Evolutionary conservation across 495 filamentous ascomycete species (phyloP).

Genomic region (Podospora pseudopauciseta): DNA sequence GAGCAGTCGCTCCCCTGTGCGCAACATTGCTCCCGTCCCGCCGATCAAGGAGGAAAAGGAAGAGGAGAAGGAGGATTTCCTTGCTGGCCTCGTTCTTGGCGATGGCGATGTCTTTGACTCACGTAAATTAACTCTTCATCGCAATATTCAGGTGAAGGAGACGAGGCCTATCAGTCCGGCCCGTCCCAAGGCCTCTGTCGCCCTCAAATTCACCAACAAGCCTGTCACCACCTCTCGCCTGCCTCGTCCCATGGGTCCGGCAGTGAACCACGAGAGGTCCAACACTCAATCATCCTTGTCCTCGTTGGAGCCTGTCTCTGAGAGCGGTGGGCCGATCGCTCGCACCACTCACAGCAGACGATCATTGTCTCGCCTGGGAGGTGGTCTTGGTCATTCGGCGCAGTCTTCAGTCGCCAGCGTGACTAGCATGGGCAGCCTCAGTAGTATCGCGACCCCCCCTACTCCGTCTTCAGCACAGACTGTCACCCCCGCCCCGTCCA

Average conservation of each 20-base stretch:
- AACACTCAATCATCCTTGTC: conserved; percentile 59
- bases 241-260: conserved; percentile 57
- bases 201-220: conserved; percentile 87
- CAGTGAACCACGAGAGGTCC: conserved; percentile 56
- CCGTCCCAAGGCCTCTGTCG: conserved; percentile 69
- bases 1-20: conserved; percentile 47
- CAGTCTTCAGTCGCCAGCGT: conserved; percentile 59
- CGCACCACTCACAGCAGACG: conserved; percentile 48
- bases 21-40: conserved; percentile 25
- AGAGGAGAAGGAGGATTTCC: conserved; percentile 71
- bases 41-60: conserved; percentile 31
- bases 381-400: conserved; percentile 50
- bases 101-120: conserved; percentile 76
- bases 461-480: conserved; percentile 54
- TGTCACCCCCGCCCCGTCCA: conserved; percentile 52
- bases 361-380: conserved; percentile 56
- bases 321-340: conserved; percentile 72
- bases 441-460: conserved; percentile 50
- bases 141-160: conserved; percentile 84
- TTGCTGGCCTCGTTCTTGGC: conserved; percentile 83
- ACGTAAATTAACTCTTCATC: conserved; percentile 79
- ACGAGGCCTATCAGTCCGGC: conserved; percentile 60
- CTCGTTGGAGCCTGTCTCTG: conserved; percentile 80
- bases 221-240: conserved; percentile 46
- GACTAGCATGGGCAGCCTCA: conserved; percentile 22